phyloP scores from a whole-genome alignment of 2,329 filamentous ascomycete species.

The Paecilomyces niveus region DNA sequence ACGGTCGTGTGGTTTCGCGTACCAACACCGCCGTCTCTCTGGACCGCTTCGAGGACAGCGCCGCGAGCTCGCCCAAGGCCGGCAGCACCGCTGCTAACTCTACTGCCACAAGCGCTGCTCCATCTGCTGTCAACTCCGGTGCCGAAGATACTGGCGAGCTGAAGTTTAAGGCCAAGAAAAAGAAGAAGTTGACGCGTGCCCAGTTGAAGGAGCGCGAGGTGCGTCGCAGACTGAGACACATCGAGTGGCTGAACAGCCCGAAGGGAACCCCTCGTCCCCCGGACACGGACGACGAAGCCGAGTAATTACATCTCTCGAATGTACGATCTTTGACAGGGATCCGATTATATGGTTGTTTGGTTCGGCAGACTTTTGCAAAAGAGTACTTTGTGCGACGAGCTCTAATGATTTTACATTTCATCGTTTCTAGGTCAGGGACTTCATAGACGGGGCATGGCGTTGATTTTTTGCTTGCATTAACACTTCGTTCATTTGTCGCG shows the following conservation, averaged over 20 bases:
- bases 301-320: slow-evolving; percentile 8
- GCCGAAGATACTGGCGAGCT: slow-evolving; percentile 70
- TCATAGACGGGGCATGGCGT: neutral
- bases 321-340: slow-evolving; percentile 1
- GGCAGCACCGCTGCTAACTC: slow-evolving; percentile 52
- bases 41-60: slow-evolving; percentile 80
- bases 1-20: slow-evolving; percentile 79
- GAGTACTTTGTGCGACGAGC: neutral
- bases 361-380: neutral
- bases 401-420: slow-evolving; percentile 2
- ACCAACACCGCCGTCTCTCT: slow-evolving; percentile 65
- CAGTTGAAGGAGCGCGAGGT: slow-evolving; percentile 91
- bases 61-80: slow-evolving; percentile 51
- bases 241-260: slow-evolving; percentile 71
- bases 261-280: slow-evolving; percentile 73
- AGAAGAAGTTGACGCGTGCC: slow-evolving; percentile 98
- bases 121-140: slow-evolving; percentile 63
- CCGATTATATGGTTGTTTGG: slow-evolving; percentile 2
- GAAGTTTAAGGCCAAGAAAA: slow-evolving; percentile 84
- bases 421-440: neutral
- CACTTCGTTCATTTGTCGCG: neutral
- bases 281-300: slow-evolving; percentile 70
- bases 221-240: slow-evolving; percentile 76
- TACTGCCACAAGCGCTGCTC: slow-evolving; percentile 53
- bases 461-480: neutral